Evolutionary conservation across 352 stramenopile genomes (phyloP).

Genomic region (Phytophthora pseudosyringae): DNA sequence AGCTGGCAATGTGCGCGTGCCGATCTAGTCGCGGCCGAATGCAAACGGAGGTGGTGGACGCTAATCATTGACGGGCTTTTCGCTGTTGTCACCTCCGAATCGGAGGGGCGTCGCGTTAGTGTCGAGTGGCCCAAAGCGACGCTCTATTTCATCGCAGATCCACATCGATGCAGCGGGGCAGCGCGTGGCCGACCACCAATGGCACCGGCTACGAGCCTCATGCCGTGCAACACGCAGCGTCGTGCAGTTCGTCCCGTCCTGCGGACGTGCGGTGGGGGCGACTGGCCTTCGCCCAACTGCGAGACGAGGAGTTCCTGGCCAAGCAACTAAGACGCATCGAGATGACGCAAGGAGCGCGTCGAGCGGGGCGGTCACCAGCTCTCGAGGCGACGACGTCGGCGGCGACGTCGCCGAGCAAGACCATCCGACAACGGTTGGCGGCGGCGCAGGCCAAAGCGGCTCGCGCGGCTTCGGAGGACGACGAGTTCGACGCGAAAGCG

Average conservation of each 20-base stretch:
- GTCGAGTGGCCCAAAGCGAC: constrained; percentile 22
- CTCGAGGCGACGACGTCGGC: neutral
- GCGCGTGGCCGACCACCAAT: neutral
- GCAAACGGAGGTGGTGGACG: constrained; percentile 11
- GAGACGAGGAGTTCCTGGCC: constrained; percentile 70
- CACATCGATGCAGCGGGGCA: constrained; percentile 18
- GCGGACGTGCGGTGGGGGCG: constrained; percentile 69
- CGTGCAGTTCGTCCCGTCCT: constrained; percentile 20
- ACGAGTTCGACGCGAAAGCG: constrained; percentile 33
- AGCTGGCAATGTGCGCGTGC: constrained; percentile 57
- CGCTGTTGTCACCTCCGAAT: constrained; percentile 7
- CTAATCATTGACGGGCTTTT: constrained; percentile 22
- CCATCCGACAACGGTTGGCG: constrained; percentile 32
- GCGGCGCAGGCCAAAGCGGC: constrained; percentile 29
- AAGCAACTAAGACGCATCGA: constrained; percentile 74
- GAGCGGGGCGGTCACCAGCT: constrained; percentile 2
- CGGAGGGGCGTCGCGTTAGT: constrained; percentile 2
- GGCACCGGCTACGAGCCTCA: constrained; percentile 37
- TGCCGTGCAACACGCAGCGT: constrained; percentile 5
- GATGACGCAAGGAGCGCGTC: constrained; percentile 42
- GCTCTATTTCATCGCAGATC: constrained; percentile 24
- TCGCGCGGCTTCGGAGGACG: constrained; percentile 25
- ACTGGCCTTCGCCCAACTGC: constrained; percentile 65
- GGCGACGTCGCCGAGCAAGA: constrained; percentile 13
- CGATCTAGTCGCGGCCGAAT: constrained; percentile 38